Conservation (phyloP, 2,329 filamentous ascomycete genomes). For the Simplicillium sp. region DNA sequence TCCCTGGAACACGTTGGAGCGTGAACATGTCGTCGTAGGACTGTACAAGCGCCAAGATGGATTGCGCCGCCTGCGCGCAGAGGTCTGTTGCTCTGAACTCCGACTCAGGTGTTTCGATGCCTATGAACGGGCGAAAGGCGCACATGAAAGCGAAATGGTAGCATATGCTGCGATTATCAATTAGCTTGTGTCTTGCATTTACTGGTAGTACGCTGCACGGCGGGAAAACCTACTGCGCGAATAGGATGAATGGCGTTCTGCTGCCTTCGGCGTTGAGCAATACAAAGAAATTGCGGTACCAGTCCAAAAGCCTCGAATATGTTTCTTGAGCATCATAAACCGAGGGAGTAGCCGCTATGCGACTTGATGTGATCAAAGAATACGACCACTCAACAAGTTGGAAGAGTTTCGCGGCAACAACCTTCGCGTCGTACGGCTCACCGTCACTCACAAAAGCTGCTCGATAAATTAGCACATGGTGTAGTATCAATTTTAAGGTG, state of each 20-base stretch:
- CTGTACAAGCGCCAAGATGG: slow-evolving; percentile 4
- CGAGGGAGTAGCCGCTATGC: neutral
- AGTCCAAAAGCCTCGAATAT: slow-evolving; percentile 10
- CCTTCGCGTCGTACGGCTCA: too few relatives aligned
- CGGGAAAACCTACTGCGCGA: slow-evolving; percentile 8
- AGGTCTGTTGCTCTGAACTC: slow-evolving; percentile 4
- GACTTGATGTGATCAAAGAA: too few relatives aligned
- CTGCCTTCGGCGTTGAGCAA: neutral
- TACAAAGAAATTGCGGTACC: slow-evolving; percentile 10
- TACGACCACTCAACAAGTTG: too few relatives aligned
- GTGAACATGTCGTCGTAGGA: slow-evolving; percentile 12
- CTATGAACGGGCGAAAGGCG: slow-evolving; percentile 7
- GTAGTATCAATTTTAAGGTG: too few relatives aligned
- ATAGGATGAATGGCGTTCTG: slow-evolving; percentile 9
- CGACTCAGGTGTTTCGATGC: neutral
- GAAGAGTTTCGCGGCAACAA: too few relatives aligned
- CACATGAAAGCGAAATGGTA: slow-evolving; percentile 11
- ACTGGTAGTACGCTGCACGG: neutral
- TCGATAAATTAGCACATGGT: too few relatives aligned
- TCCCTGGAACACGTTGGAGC: slow-evolving; percentile 8
- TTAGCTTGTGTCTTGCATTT: neutral
- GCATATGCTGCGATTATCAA: slow-evolving; percentile 7
- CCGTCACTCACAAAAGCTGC: too few relatives aligned
- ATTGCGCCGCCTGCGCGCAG: neutral
- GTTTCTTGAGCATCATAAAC: neutral